A percentile compares a stretch with the other conserved stretches of the same genome.
These are phyloP conservation scores for Sequoia sempervirens DNA, from an alignment of 75 land plant species.

Conservation along the genomic window DNA sequence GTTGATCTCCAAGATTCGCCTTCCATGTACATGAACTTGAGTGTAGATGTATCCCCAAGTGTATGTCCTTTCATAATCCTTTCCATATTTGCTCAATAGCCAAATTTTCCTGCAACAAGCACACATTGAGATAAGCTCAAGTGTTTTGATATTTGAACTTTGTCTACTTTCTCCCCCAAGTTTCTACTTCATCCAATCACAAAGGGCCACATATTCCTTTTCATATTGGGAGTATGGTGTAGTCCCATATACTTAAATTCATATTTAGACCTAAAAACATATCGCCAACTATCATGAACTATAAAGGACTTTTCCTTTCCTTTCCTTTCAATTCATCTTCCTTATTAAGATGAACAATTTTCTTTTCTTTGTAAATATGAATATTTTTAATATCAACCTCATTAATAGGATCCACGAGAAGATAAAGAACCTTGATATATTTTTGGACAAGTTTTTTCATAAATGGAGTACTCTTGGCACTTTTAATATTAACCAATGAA, in stretches of 20 bases:
- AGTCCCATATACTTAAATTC: no score
- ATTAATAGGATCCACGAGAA: conserved; percentile 84
- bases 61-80: no score
- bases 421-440: conserved; percentile 86
- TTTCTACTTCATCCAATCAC: conserved; percentile 99
- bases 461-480: conserved; percentile 93
- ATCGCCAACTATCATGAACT: no score
- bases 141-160: no score
- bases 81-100: no score
- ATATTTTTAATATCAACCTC: conserved; percentile 93
- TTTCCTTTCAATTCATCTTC: conserved; percentile 90
- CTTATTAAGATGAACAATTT: conserved; percentile 96
- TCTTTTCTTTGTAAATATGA: conserved; percentile 91
- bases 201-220: conserved; percentile 67
- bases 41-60: no score
- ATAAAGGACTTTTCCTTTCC: conserved; percentile 20
- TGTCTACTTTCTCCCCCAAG: no score
- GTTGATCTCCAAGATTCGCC: no score
- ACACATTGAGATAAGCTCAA: no score
- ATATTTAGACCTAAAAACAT: no score
- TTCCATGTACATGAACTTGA: no score
- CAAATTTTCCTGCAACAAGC: no score
- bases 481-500: conserved; percentile 88
- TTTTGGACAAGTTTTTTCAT: conserved; percentile 80
- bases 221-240: conserved; percentile 1